A percentile compares a stretch with the other conserved stretches of the same genome.
phyloP scores from a whole-genome alignment of 2,329 filamentous ascomycete species.

The Hawksworthiomyces lignivorus region DNA sequence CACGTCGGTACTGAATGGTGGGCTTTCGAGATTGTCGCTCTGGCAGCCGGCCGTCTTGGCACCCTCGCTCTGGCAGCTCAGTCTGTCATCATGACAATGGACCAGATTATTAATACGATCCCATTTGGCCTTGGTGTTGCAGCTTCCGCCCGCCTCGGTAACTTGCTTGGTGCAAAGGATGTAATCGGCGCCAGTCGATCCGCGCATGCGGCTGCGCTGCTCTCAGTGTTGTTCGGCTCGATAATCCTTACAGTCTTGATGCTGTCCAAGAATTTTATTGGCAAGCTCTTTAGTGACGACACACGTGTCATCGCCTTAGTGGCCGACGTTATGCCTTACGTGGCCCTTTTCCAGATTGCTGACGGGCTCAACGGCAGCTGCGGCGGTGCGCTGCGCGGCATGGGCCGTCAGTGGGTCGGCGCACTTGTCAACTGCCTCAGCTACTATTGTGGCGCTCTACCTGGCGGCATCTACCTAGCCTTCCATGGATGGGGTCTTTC shows the following conservation, averaged over 20 bases:
- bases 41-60: constrained; percentile 72
- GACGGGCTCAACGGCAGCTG: constrained; percentile 82
- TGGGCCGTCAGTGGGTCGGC: constrained; percentile 81
- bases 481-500: constrained; percentile 78
- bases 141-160: constrained; percentile 69
- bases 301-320: constrained; percentile 63
- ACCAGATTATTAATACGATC: constrained; percentile 78
- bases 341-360: constrained; percentile 84
- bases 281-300: constrained; percentile 75
- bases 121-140: constrained; percentile 83
- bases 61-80: constrained; percentile 75
- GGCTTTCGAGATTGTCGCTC: constrained; percentile 85
- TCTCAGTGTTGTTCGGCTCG: constrained; percentile 62
- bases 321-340: constrained; percentile 71
- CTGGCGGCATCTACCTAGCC: constrained; percentile 74
- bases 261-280: constrained; percentile 64
- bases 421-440: constrained; percentile 73
- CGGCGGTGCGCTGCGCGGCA: constrained; percentile 71
- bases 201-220: constrained; percentile 65
- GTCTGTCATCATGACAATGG: constrained; percentile 82
- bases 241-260: constrained; percentile 63
- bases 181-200: constrained; percentile 59
- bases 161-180: constrained; percentile 64
- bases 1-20: constrained; percentile 92
- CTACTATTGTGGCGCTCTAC: constrained; percentile 77